Percentiles rank a stretch among this genome's conserved stretches.
These are phyloP conservation scores for Hortaea sp. DNA, from an alignment of 2,329 filamentous ascomycete genomes.

Conservation along the genomic window DNA sequence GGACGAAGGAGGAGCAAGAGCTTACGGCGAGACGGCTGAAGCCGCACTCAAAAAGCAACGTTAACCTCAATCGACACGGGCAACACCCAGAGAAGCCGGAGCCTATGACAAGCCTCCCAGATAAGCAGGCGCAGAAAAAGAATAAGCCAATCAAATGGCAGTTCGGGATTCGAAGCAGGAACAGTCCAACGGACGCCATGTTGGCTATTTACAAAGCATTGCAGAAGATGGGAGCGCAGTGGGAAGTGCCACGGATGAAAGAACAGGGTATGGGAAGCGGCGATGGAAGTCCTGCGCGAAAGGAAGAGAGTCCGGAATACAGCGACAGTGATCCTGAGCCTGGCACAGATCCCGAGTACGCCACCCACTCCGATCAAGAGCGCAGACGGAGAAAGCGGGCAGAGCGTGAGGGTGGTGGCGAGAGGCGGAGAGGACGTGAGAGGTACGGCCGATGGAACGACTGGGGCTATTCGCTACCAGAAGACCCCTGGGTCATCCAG, in stretches of 20 bases:
- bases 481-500: constrained; percentile 89
- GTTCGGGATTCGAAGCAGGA: constrained; percentile 90
- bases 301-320: constrained; percentile 27
- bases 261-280: constrained; percentile 29
- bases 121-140: constrained; percentile 16
- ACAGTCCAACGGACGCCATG: constrained; percentile 88
- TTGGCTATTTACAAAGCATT: constrained; percentile 91
- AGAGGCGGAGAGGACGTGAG: constrained; percentile 26
- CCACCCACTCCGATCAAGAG: constrained; percentile 26
- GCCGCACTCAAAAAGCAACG: constrained; percentile 62
- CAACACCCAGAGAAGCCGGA: constrained; percentile 34
- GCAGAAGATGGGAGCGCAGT: constrained; percentile 76
- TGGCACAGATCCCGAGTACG: constrained; percentile 29
- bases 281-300: constrained; percentile 19
- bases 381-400: constrained; percentile 13
- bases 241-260: constrained; percentile 49
- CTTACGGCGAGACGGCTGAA: constrained; percentile 73
- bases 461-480: constrained; percentile 70
- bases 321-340: constrained; percentile 28
- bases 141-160: constrained; percentile 85
- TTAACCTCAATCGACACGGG: constrained; percentile 17
- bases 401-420: constrained; percentile 10
- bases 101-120: constrained; percentile 46
- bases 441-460: constrained; percentile 38
- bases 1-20: constrained; percentile 57